Evolutionary conservation across 2,329 filamentous ascomycete species (phyloP).

Genomic region (Cladophialophora carrionii): DNA sequence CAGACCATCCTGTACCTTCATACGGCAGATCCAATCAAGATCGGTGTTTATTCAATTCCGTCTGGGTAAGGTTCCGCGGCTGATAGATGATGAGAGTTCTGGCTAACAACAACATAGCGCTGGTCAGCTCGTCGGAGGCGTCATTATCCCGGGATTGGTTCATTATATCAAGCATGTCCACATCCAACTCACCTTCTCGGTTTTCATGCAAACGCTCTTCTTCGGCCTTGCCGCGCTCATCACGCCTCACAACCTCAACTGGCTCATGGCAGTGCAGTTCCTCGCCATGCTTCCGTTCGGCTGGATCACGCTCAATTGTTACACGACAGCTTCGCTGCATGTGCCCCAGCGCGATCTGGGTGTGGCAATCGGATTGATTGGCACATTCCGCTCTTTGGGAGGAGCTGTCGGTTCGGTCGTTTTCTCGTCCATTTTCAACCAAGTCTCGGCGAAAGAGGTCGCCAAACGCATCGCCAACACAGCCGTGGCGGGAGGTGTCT

Average conservation of each 20-base stretch:
- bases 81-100: not conserved
- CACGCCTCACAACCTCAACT: constrained; percentile 31
- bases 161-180: constrained; percentile 33
- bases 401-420: constrained; percentile 29
- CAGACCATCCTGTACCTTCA: constrained; percentile 30
- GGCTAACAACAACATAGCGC: constrained; percentile 19
- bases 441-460: constrained; percentile 25
- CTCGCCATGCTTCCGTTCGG: constrained; percentile 33
- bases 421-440: constrained; percentile 32
- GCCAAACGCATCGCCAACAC: constrained; percentile 17
- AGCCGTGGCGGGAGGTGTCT: constrained; percentile 18
- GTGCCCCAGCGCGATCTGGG: constrained; percentile 30
- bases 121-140: constrained; percentile 31
- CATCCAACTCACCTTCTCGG: constrained; percentile 29
- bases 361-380: constrained; percentile 30
- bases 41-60: constrained; percentile 33
- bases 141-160: constrained; percentile 28
- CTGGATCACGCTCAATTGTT: constrained; percentile 31
- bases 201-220: constrained; percentile 32
- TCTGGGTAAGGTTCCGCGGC: constrained; percentile 25
- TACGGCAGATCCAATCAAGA: constrained; percentile 30
- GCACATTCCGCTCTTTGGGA: constrained; percentile 30
- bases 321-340: constrained; percentile 31
- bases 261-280: constrained; percentile 31
- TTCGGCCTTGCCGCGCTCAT: constrained; percentile 30